Percentiles rank a stretch among this genome's conserved stretches.
These are phyloP conservation scores for Botrytis pseudocinerea DNA, from an alignment of 2,329 filamentous ascomycete species.

Conservation along the genomic window DNA sequence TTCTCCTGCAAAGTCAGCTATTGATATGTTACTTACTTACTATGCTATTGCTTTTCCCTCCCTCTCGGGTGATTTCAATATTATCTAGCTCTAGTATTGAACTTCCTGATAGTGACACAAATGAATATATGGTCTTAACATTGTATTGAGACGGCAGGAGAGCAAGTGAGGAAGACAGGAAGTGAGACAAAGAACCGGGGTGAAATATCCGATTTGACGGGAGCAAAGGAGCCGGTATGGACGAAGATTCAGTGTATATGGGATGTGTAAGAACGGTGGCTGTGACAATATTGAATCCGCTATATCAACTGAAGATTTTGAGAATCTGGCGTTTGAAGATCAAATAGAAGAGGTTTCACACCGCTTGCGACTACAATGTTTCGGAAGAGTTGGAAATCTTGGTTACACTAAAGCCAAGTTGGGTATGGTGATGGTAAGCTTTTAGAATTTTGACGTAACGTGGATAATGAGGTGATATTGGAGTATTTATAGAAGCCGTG, in stretches of 20 bases:
- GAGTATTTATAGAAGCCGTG: slow-evolving; percentile 10
- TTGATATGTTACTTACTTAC: not conserved
- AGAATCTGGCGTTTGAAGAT: not conserved
- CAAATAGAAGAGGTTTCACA: not conserved
- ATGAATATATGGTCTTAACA: not conserved
- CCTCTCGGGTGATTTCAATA: not conserved
- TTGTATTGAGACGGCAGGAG: not conserved
- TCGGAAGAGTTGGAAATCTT: not conserved
- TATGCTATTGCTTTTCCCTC: no score
- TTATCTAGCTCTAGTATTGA: not conserved
- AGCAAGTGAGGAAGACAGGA: not conserved
- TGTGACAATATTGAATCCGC: not conserved
- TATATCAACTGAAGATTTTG: not conserved
- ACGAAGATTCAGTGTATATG: not conserved
- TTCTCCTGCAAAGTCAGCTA: not conserved
- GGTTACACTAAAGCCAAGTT: not conserved
- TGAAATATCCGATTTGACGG: not conserved
- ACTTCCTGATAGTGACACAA: not conserved
- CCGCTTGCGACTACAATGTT: not conserved
- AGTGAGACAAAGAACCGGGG: not conserved
- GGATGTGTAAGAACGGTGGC: not conserved
- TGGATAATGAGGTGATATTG: not conserved
- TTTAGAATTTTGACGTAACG: not conserved
- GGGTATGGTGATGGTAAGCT: not conserved
- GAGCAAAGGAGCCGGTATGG: not conserved